Evolutionary conservation across 2,329 filamentous ascomycete species (phyloP), one percentile per base, ranked within the genome.

Genomic region (Hymenoscyphus scutula): DNA sequence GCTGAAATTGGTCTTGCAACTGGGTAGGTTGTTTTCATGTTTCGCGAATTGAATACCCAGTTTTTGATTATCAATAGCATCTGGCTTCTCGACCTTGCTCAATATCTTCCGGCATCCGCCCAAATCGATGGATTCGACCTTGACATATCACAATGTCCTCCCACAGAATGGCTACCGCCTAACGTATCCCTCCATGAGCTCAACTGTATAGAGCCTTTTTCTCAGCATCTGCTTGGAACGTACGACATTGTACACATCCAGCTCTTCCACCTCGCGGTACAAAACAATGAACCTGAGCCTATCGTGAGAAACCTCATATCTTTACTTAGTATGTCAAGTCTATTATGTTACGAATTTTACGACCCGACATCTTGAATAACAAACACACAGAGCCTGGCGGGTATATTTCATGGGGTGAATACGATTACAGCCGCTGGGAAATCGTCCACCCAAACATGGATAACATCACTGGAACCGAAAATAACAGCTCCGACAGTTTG

Each of bases 91-190:
- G 56, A 58, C 23, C 56, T 58, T 45, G 17, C 56, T 5, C 17
- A 27, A 48, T 15, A 30, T n/a, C 37, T 58, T 15, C 56, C 34
- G n/a, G 11, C 37, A 15, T 45, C 34, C 13, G 23, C 56, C 7
- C 34, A 45, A n/a, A 19, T 58, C 13, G 56, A 58, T n/a, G 56
- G 56, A 23, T 58, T 58, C 23, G 56, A 58, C 56, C 17, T 58
- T n/a, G 25, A 30, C 38, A 15, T 45, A 15, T 25, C 34, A 23
- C 56, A 58, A 48, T 41, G 34, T n/a, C 34, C 56, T 13, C 56
- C 56, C 7, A 58, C 23, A 27, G 56, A 48, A 15, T 58, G 34
- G 34, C 6, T 58, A 27, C 56, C 56, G 13, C 30, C 56, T 13
- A 58, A 58, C 45, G 56, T 58, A 3, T 41, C 13, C 19, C 23